Base-by-base conservation (phyloP, 768 basidiomycete species). In the Suillus fuscotomentosus region DNA sequence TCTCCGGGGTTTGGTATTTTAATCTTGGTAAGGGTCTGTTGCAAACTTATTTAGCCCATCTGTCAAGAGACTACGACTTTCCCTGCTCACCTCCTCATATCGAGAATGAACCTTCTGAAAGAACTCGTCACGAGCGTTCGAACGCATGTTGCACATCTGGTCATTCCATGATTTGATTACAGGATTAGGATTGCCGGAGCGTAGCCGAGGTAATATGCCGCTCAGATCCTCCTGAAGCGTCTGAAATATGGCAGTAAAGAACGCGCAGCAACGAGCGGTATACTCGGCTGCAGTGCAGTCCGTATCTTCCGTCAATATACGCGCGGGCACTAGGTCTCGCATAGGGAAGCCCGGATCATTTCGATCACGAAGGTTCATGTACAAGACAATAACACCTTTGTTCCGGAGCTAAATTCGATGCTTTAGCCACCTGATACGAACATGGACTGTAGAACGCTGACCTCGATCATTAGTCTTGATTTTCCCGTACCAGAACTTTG, bases 401-500 rank as follows among this genome's bases (percentile, higher is more conserved):
- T 64, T 63, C 47, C 55, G 36, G 27, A 70, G 54, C 67, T 70
- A 6, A 41, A 3, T 31, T 17, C 0, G 20, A 0, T 55, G 38
- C 60, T 48, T 48, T 7, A 64, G 57, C 27, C 11, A 56, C 24
- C 14, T 11, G 13, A 0, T 31, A 9, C 5, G 10, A 47, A 20
- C 17, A 38, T 11, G 17, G 15, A 50, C 6, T 17, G 1, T 15
- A 63, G n/a, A 24, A 22, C 5, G 7, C 31, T 36, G 56, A 66
- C 61, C 55, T 66, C 62, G 27, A 22, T 57, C 45, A 69, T 43
- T 51, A 71, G 45, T 20, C 68, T 63, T 17, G 70, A 71, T 56
- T 71, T 71, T 11, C 70, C 69, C 2, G 65, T 69, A 3, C 69
- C 69, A 51, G 69, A 71, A 59, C 70, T 71, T 62, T 69, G 69